Percentiles rank a stretch among this genome's conserved stretches.
phyloP scores from a whole-genome alignment of 1,284 basidiomycete species.

The Papiliotrema terrestris region DNA sequence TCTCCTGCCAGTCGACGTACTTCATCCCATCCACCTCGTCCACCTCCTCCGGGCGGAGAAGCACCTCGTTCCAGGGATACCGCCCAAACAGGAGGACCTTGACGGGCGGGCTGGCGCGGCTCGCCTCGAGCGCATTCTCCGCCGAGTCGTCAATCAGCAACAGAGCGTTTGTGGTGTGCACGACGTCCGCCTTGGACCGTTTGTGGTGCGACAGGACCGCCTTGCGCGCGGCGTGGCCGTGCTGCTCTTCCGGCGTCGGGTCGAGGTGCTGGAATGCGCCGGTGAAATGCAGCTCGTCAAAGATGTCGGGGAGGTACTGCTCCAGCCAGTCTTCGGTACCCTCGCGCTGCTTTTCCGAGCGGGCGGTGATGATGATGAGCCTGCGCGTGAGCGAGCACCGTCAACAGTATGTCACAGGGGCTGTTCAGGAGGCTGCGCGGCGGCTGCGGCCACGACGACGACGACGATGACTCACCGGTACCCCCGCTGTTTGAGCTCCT shows the following conservation, averaged over 20 bases:
- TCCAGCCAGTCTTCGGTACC: constrained; percentile 66
- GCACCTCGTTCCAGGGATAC: constrained; percentile 68
- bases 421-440: neutral
- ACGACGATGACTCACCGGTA: constrained; percentile 50
- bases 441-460: neutral
- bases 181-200: constrained; percentile 68
- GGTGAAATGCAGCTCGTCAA: constrained; percentile 69
- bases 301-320: constrained; percentile 63
- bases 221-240: constrained; percentile 49
- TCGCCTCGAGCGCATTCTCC: constrained; percentile 67
- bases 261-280: constrained; percentile 59
- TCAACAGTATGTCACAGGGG: neutral
- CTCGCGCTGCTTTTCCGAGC: constrained; percentile 58
- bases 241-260: constrained; percentile 45
- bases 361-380: constrained; percentile 67
- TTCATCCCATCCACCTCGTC: constrained; percentile 58
- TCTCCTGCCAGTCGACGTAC: constrained; percentile 55
- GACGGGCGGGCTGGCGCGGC: constrained; percentile 46
- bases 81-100: constrained; percentile 71
- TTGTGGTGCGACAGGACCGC: constrained; percentile 58
- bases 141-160: constrained; percentile 73
- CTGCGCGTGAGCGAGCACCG: constrained; percentile 9
- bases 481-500: constrained; percentile 60
- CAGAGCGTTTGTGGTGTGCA: constrained; percentile 60
- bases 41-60: constrained; percentile 22